Conservation (phyloP, 2,329 filamentous ascomycete species). For the Lasiodiplodia citricola region DNA sequence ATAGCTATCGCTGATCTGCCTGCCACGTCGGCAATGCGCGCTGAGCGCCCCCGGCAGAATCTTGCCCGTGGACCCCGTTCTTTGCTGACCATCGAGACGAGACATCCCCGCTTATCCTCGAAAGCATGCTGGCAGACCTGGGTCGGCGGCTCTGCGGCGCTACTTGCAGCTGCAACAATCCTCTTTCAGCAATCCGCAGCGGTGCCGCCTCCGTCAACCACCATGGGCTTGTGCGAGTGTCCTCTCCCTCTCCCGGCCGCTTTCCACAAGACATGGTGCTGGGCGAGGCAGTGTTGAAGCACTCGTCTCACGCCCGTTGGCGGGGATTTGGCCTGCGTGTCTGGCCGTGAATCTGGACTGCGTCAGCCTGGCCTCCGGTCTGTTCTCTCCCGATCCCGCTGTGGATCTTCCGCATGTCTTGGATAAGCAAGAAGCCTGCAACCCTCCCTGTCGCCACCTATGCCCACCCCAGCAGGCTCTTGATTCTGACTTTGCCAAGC, state of each 20-base stretch:
- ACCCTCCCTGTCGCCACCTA: background rate
- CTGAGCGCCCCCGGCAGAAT: conserved; percentile 2
- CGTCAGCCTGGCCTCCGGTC: background rate
- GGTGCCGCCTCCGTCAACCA: background rate
- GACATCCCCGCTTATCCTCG: too few relatives aligned
- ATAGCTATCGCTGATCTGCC: background rate
- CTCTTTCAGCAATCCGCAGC: background rate
- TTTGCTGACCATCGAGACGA: too few relatives aligned
- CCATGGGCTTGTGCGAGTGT: background rate
- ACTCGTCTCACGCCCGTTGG: too few relatives aligned
- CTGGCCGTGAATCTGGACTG: background rate
- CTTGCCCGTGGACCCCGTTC: background rate
- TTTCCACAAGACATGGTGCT: background rate
- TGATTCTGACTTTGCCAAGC: conserved; percentile 19
- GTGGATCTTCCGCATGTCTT: conserved; percentile 11
- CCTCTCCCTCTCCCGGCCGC: background rate
- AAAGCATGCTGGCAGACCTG: background rate
- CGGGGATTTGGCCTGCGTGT: too few relatives aligned
- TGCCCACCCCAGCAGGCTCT: background rate
- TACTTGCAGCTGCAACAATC: background rate
- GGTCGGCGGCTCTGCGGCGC: conserved; percentile 8
- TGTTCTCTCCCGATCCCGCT: conserved; percentile 11
- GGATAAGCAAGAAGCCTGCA: conserved; percentile 4
- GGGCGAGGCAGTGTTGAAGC: background rate
- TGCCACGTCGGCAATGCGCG: conserved; percentile 18